Conservation (phyloP, 805 yeast genomes). For the Saccharomyces mikatae region DNA sequence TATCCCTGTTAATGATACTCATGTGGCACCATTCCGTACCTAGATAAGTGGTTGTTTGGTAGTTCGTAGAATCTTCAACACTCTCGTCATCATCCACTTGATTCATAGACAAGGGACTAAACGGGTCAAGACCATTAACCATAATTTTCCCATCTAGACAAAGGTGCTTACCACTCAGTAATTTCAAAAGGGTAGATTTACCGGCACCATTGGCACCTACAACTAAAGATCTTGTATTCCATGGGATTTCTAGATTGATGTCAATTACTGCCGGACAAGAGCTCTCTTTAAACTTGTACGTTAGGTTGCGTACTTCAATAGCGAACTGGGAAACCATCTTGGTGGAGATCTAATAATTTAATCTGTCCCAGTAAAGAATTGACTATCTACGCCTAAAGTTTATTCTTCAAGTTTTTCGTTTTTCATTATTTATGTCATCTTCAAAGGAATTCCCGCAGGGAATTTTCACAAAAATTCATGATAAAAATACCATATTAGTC, state of each 20-base stretch:
- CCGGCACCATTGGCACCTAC: conserved; percentile 98
- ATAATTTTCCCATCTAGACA: conserved; percentile 61
- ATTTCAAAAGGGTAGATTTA: conserved; percentile 76
- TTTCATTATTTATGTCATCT: conserved; percentile 1
- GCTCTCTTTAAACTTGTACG: conserved; percentile 58
- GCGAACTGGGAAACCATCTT: conserved; percentile 23
- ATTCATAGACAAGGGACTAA: conserved; percentile 42
- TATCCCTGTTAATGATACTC: conserved; percentile 82
- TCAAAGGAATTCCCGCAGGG: background rate
- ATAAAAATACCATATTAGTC: background rate
- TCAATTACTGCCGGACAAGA: conserved; percentile 59
- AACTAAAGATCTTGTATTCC: conserved; percentile 67
- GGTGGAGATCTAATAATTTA: background rate
- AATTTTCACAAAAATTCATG: background rate
- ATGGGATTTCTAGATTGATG: conserved; percentile 52
- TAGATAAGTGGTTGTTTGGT: conserved; percentile 58
- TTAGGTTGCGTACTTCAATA: conserved; percentile 54
- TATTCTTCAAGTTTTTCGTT: background rate
- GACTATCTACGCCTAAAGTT: background rate
- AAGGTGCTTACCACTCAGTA: conserved; percentile 86
- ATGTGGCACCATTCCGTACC: conserved; percentile 98
- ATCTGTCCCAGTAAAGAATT: too few relatives aligned
- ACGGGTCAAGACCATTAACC: conserved; percentile 85
- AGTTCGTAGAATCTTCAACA: conserved; percentile 25
- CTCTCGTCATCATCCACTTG: conserved; percentile 32